Conservation (phyloP, 2,329 filamentous ascomycete genomes). For the Aspergillus fumigatus region DNA sequence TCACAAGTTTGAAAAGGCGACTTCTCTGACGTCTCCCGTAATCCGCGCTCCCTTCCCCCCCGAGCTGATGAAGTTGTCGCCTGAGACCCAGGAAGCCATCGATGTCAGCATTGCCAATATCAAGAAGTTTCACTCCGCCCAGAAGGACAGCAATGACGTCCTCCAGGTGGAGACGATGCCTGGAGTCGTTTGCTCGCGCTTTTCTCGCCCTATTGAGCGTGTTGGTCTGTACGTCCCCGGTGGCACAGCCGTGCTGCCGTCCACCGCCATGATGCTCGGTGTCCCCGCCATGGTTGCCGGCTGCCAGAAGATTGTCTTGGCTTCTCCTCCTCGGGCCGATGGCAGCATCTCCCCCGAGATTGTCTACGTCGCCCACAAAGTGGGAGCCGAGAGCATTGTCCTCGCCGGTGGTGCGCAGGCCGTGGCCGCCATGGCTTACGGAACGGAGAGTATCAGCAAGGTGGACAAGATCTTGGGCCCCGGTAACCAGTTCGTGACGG, state of each 20-base stretch:
- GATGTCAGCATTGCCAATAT: conserved; percentile 94
- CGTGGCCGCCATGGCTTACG: conserved; percentile 94
- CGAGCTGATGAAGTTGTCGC: conserved; percentile 76
- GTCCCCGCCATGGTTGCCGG: conserved; percentile 97
- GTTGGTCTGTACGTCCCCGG: conserved; percentile 97
- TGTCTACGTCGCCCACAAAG: conserved; percentile 94
- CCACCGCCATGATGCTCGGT: conserved; percentile 94
- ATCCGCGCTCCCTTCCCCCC: conserved; percentile 83
- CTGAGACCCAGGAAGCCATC: conserved; percentile 86
- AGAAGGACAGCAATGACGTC: conserved; percentile 71
- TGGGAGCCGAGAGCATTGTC: conserved; percentile 92
- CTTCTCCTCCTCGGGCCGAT: conserved; percentile 83
- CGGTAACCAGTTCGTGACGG: conserved; percentile 97
- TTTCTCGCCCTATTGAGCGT: conserved; percentile 84
- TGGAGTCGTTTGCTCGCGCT: conserved; percentile 89
- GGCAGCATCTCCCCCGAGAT: conserved; percentile 94
- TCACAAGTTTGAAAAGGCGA: conserved; percentile 97
- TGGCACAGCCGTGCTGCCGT: conserved; percentile 93
- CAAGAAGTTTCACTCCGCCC: conserved; percentile 84
- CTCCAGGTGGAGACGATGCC: conserved; percentile 95
- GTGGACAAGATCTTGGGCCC: conserved; percentile 98
- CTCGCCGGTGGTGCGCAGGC: conserved; percentile 94
- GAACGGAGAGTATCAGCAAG: conserved; percentile 88
- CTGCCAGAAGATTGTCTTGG: conserved; percentile 90
- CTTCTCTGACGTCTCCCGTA: conserved; percentile 81